These are phyloP conservation scores for Pluteus cervinus DNA, from an alignment of 768 basidiomycete species.

Conservation along the genomic window DNA sequence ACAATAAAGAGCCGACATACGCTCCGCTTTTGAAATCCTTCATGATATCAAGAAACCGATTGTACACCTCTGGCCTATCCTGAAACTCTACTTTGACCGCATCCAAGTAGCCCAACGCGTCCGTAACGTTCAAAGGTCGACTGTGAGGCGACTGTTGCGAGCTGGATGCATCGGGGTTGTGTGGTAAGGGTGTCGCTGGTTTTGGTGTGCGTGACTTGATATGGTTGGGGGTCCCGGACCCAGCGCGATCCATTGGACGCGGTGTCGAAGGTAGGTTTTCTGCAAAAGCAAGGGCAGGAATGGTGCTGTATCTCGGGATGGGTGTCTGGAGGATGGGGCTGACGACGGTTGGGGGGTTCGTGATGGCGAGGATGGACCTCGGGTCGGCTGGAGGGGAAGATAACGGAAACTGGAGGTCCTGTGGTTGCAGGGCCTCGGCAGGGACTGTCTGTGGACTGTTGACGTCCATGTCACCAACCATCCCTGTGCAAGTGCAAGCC, in stretches of 20 bases:
- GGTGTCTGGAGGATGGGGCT: too few species aligned
- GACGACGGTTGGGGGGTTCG: too few species aligned
- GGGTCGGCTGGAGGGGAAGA: too few species aligned
- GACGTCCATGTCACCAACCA: too few species aligned
- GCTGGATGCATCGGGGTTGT: slow-evolving; percentile 21
- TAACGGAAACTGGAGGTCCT: neutral
- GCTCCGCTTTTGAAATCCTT: slow-evolving; percentile 98
- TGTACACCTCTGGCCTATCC: slow-evolving; percentile 90
- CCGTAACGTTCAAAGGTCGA: slow-evolving; percentile 85
- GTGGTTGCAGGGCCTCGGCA: neutral
- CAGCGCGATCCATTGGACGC: too few species aligned
- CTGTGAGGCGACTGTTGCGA: slow-evolving; percentile 27
- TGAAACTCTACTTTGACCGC: slow-evolving; percentile 90
- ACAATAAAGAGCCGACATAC: slow-evolving; percentile 38
- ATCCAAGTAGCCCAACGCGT: slow-evolving; percentile 90
- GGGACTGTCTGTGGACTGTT: too few species aligned
- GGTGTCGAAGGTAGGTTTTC: too few species aligned
- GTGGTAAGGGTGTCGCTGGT: slow-evolving; percentile 34
- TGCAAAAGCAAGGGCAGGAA: too few species aligned
- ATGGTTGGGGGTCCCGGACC: slow-evolving; percentile 12
- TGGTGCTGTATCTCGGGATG: too few species aligned
- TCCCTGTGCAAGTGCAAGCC: too few species aligned
- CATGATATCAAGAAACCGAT: slow-evolving; percentile 94
- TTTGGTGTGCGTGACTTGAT: slow-evolving; percentile 25
- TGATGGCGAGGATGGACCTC: too few species aligned